phyloP scores from a whole-genome alignment of 768 basidiomycete species.

The Tephrocybe sp. region DNA sequence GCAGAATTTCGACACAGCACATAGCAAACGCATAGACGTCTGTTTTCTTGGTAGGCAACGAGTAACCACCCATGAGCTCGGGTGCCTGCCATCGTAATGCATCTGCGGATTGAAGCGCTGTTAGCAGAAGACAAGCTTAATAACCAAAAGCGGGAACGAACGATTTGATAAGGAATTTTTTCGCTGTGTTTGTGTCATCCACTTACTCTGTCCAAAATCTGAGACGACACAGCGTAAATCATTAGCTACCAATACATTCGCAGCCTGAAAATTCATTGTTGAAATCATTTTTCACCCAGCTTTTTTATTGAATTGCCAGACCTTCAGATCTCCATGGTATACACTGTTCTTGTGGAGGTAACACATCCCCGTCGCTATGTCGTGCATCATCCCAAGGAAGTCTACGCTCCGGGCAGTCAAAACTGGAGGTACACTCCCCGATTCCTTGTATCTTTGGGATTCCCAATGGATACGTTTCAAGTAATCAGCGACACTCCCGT shows the following conservation, averaged over 20 bases:
- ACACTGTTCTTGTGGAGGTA: slow-evolving; percentile 70
- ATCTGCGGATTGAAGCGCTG: not conserved
- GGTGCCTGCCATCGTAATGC: slow-evolving; percentile 68
- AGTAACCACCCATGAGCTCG: slow-evolving; percentile 52
- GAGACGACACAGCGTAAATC: slow-evolving; percentile 65
- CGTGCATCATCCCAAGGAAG: slow-evolving; percentile 59
- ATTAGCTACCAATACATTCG: slow-evolving; percentile 76
- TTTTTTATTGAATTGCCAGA: too few relatives aligned
- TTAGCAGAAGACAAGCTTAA: not conserved
- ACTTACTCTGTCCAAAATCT: slow-evolving; percentile 80
- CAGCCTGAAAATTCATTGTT: slow-evolving; percentile 36
- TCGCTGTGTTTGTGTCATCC: slow-evolving; percentile 69
- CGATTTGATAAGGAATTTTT: slow-evolving; percentile 35
- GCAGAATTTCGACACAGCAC: slow-evolving; percentile 60
- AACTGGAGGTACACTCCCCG: slow-evolving; percentile 1
- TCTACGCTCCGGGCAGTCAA: slow-evolving; percentile 32
- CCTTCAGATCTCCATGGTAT: slow-evolving; percentile 81
- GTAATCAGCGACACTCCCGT: slow-evolving; percentile 62
- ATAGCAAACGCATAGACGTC: slow-evolving; percentile 75
- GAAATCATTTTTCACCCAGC: too few relatives aligned
- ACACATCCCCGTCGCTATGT: slow-evolving; percentile 77
- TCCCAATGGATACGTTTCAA: slow-evolving; percentile 36
- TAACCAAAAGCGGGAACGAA: not conserved
- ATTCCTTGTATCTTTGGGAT: slow-evolving; percentile 4
- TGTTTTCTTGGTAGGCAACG: slow-evolving; percentile 42